Evolutionary conservation across 768 basidiomycete species (phyloP).

Genomic region (Trichaptum fuscoviolaceum): DNA sequence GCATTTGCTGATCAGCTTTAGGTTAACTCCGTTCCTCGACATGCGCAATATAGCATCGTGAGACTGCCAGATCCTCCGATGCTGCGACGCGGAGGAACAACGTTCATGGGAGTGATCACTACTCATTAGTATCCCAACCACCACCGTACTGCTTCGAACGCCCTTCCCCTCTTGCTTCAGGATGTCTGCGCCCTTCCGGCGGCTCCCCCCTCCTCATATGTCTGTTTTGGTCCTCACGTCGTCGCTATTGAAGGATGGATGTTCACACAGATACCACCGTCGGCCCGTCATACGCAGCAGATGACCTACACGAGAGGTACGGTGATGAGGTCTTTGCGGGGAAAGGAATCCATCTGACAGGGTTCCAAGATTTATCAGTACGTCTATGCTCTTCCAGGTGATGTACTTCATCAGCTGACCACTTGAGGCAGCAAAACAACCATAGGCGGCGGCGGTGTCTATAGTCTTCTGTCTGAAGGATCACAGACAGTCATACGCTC

Average conservation of each 20-base stretch:
- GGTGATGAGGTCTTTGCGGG: not conserved
- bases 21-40: not conserved
- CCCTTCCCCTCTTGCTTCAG: not conserved
- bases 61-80: not conserved
- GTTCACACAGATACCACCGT: not conserved
- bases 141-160: not conserved
- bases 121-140: not conserved
- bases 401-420: not conserved
- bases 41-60: conserved; percentile 1
- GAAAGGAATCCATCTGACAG: not conserved
- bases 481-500: not conserved
- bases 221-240: not conserved
- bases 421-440: not conserved
- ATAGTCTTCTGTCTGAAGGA: not conserved
- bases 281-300: not conserved
- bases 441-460: not conserved
- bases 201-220: not conserved
- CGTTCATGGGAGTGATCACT: not conserved
- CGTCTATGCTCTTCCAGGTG: not conserved
- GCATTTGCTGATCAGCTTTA: not conserved
- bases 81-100: not conserved
- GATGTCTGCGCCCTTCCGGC: not conserved
- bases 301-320: not conserved
- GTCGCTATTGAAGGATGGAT: not conserved
- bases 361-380: not conserved